Evolutionary conservation across 2,329 filamentous ascomycete genomes (phyloP).

Genomic region (Ophiosphaerella herpotricha): DNA sequence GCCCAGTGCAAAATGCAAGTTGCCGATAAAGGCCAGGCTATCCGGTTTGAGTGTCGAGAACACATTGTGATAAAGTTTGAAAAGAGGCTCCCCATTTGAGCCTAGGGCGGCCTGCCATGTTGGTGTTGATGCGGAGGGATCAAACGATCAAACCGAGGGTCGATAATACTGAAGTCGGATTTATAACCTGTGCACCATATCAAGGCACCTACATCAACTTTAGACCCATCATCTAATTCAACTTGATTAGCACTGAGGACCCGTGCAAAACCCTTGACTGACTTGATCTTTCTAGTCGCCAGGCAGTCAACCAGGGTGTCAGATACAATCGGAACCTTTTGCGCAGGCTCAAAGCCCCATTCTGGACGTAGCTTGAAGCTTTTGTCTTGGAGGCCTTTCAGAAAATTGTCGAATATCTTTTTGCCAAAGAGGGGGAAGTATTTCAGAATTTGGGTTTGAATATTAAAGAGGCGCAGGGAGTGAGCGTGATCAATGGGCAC

Average conservation of each 20-base stretch:
- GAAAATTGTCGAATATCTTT: conserved; percentile 19
- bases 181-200: conserved; percentile 46
- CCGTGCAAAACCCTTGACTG: conserved; percentile 19
- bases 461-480: conserved; percentile 15
- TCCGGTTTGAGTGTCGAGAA: conserved; percentile 52
- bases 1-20: conserved; percentile 45
- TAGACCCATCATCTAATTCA: conserved; percentile 38
- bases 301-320: conserved; percentile 20
- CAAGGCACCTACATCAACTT: conserved; percentile 39
- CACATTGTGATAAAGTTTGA: conserved; percentile 51
- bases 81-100: conserved; percentile 36
- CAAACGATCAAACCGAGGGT: conserved; percentile 22
- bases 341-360: conserved; percentile 27
- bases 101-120: conserved; percentile 21
- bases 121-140: conserved; percentile 19
- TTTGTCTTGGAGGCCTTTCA: conserved; percentile 24
- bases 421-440: conserved; percentile 21
- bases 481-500: conserved; percentile 19
- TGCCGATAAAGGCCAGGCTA: conserved; percentile 50
- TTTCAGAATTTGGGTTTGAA: conserved; percentile 14
- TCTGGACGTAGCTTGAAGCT: conserved; percentile 27
- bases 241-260: conserved; percentile 15
- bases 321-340: conserved; percentile 25
- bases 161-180: conserved; percentile 32
- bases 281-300: conserved; percentile 19